A percentile compares a stretch with the other conserved stretches of the same genome.
phyloP scores from a whole-genome alignment of 2,329 filamentous ascomycete genomes.

The Aureobasidium namibiae region DNA sequence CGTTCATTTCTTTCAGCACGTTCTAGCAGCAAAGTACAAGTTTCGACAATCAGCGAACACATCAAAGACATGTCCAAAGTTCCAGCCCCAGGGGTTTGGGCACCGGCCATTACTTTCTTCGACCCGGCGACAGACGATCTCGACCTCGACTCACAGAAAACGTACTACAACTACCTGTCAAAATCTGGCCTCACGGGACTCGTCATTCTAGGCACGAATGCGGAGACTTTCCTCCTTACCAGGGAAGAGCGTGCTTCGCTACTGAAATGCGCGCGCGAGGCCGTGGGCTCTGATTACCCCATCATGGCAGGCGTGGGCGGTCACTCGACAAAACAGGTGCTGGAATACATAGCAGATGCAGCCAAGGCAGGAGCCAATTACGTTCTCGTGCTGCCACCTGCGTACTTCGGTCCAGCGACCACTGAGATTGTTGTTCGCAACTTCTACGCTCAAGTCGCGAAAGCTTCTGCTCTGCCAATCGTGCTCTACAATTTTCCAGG shows the following conservation, averaged over 20 bases:
- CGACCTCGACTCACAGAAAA: conserved; percentile 33
- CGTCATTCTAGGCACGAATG: conserved; percentile 40
- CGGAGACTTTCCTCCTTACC: conserved; percentile 39
- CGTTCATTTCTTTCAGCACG: not conserved
- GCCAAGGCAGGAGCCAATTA: conserved; percentile 34
- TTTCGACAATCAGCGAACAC: not conserved
- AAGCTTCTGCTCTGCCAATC: conserved; percentile 52
- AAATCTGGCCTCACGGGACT: conserved; percentile 36
- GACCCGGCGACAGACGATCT: conserved; percentile 31
- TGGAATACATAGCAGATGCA: conserved; percentile 36
- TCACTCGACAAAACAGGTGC: conserved; percentile 35
- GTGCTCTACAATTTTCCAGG: conserved; percentile 65
- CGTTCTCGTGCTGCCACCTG: conserved; percentile 36
- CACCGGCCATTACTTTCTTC: conserved; percentile 40
- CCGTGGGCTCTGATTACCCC: conserved; percentile 34
- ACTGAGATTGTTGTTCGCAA: conserved; percentile 32
- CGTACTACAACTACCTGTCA: conserved; percentile 38
- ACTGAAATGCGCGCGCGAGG: conserved; percentile 29
- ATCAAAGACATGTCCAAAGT: not conserved
- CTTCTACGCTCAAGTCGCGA: conserved; percentile 45
- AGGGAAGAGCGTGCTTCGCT: conserved; percentile 34
- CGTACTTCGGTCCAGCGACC: conserved; percentile 38
- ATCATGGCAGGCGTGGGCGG: conserved; percentile 38
- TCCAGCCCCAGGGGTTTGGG: conserved; percentile 23
- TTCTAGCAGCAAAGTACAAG: not conserved